These are phyloP conservation scores for Pezicula radicicola DNA, from an alignment of 2,329 filamentous ascomycete genomes.

Conservation along the genomic window DNA sequence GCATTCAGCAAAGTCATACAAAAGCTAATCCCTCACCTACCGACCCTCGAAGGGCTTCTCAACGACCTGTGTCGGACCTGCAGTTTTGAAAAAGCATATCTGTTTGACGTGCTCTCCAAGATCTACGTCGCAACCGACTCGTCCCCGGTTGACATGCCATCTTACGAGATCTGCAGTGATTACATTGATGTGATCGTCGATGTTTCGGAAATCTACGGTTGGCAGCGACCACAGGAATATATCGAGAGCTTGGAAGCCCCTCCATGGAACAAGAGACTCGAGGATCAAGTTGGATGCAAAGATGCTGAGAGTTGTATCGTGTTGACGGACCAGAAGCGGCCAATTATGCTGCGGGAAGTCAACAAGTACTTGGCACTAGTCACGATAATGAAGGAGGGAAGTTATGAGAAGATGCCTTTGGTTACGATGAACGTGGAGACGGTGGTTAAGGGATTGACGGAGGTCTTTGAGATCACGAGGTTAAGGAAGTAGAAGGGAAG, in stretches of 20 bases:
- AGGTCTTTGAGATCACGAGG: constrained; percentile 75
- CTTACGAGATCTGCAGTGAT: constrained; percentile 97
- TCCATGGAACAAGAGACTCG: constrained; percentile 58
- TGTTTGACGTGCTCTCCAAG: constrained; percentile 97
- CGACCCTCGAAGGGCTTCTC: constrained; percentile 88
- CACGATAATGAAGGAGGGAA: constrained; percentile 83
- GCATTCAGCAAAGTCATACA: constrained; percentile 98
- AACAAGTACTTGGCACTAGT: constrained; percentile 77
- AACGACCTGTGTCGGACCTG: constrained; percentile 92
- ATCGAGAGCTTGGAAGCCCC: constrained; percentile 54
- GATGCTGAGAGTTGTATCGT: constrained; percentile 69
- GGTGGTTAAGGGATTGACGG: constrained; percentile 72
- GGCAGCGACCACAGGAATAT: constrained; percentile 54
- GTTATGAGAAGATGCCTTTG: constrained; percentile 77
- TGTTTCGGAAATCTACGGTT: constrained; percentile 93
- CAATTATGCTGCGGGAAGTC: constrained; percentile 67
- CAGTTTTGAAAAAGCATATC: constrained; percentile 94
- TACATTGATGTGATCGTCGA: constrained; percentile 99
- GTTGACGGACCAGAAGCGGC: constrained; percentile 56
- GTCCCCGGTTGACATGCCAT: constrained; percentile 87
- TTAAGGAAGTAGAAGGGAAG: constrained; percentile 33
- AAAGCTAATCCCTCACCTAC: constrained; percentile 90
- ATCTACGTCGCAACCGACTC: constrained; percentile 98
- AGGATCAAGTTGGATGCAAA: constrained; percentile 63
- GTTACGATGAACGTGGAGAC: constrained; percentile 87